These are phyloP conservation scores for Quercus aquifolioides DNA, from an alignment of 306 rosid genomes.

Conservation along the genomic window DNA sequence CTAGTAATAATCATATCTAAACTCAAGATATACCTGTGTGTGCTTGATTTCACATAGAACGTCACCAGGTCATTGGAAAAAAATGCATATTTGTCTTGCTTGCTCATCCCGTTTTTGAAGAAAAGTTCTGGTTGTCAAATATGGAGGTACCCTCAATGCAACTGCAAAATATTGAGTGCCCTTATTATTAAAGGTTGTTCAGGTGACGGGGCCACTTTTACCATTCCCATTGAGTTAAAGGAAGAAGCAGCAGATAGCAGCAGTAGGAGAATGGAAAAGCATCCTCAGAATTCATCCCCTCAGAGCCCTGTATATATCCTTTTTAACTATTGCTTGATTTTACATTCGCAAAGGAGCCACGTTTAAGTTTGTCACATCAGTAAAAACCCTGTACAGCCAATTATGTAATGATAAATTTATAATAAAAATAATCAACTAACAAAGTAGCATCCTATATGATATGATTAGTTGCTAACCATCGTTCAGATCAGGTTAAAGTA, in stretches of 20 bases:
- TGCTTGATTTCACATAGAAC: not conserved
- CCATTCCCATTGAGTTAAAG: constrained; percentile 45
- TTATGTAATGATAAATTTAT: not conserved
- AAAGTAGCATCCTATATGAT: too few relatives aligned
- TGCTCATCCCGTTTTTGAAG: constrained; percentile 20
- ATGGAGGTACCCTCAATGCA: constrained; percentile 20
- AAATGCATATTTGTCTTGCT: constrained; percentile 22
- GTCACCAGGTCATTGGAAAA: constrained; percentile 57
- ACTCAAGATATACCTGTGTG: too few relatives aligned
- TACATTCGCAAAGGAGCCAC: constrained; percentile 70
- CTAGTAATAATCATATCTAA: too few relatives aligned
- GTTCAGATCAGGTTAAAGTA: not conserved
- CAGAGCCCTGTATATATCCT: constrained; percentile 81
- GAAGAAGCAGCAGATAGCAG: constrained; percentile 81
- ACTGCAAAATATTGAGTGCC: constrained; percentile 25
- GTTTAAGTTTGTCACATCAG: constrained; percentile 86
- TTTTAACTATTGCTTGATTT: constrained; percentile 52
- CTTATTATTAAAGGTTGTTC: constrained; percentile 1
- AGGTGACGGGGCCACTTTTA: constrained; percentile 39
- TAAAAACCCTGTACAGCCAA: constrained; percentile 72
- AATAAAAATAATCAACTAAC: too few relatives aligned
- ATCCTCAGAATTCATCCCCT: constrained; percentile 94
- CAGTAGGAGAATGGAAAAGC: constrained; percentile 98
- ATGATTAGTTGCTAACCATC: not conserved
- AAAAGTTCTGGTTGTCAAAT: not conserved